phyloP scores from a whole-genome alignment of 164 flowering plant species.

The Pachysandra terminalis region DNA sequence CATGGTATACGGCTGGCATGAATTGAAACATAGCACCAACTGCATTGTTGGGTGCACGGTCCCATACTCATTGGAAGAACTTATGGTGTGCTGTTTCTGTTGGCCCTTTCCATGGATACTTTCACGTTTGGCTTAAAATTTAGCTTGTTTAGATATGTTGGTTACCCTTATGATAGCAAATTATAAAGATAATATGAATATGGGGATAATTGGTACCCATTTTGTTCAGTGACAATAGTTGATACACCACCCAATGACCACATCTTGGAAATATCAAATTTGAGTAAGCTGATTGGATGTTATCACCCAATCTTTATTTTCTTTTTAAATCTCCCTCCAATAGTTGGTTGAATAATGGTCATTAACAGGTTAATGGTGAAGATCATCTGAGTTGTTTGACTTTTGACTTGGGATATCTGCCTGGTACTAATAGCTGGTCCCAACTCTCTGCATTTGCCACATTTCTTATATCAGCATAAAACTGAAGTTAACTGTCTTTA shows the following conservation, averaged over 20 bases:
- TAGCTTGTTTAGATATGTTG: background rate
- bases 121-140: background rate
- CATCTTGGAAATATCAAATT: background rate
- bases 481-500: background rate
- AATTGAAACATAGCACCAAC: too few species aligned
- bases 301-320: background rate
- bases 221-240: background rate
- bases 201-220: background rate
- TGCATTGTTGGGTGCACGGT: too few species aligned
- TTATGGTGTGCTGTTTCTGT: too few species aligned
- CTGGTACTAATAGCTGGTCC: background rate
- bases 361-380: background rate
- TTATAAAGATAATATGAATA: too few species aligned
- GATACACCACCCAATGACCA: background rate
- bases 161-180: too few species aligned
- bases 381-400: background rate
- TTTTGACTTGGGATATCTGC: background rate
- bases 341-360: background rate
- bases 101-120: background rate
- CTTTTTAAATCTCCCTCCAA: background rate
- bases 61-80: background rate
- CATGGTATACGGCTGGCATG: background rate
- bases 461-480: background rate
- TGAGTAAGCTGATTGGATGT: background rate
- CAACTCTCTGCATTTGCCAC: background rate